Conservation (phyloP, 2,329 filamentous ascomycete genomes). For the Didymella arachidicola region DNA sequence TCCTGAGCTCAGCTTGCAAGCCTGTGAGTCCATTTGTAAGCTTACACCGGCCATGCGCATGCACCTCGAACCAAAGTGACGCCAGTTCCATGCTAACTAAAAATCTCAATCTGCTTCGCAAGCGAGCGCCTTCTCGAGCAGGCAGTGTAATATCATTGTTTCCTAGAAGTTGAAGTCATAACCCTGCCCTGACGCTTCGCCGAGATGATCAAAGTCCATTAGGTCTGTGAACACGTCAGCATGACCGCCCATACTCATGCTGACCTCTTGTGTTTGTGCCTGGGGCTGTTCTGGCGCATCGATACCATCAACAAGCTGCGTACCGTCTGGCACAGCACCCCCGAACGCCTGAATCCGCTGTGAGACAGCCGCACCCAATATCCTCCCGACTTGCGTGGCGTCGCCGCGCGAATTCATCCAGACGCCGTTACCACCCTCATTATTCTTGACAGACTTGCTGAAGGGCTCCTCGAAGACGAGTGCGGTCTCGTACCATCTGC, state of each 20-base stretch:
- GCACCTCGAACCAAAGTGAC: background rate
- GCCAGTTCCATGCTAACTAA: background rate
- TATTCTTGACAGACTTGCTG: constrained; percentile 47
- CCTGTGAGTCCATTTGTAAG: background rate
- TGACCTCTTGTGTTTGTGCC: constrained; percentile 10
- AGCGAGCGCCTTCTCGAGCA: background rate
- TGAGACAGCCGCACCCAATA: constrained; percentile 39
- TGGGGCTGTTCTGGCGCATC: constrained; percentile 39
- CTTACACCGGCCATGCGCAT: background rate
- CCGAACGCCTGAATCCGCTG: constrained; percentile 55
- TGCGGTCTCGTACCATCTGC: constrained; percentile 67
- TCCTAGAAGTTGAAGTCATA: constrained; percentile 17
- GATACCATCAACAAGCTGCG: constrained; percentile 51
- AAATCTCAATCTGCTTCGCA: background rate
- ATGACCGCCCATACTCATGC: constrained; percentile 6
- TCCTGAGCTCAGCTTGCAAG: background rate
- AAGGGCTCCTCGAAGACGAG: constrained; percentile 54
- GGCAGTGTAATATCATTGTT: background rate
- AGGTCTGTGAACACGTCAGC: constrained; percentile 18
- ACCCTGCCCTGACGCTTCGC: constrained; percentile 3
- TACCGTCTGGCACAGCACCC: constrained; percentile 49
- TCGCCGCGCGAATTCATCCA: constrained; percentile 60
- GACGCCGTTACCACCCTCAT: constrained; percentile 53
- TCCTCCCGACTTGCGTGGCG: constrained; percentile 35
- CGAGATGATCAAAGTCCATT: constrained; percentile 18